Evolutionary conservation across 2,329 filamentous ascomycete genomes (phyloP).

Genomic region (Purpureocillium lavendulum): DNA sequence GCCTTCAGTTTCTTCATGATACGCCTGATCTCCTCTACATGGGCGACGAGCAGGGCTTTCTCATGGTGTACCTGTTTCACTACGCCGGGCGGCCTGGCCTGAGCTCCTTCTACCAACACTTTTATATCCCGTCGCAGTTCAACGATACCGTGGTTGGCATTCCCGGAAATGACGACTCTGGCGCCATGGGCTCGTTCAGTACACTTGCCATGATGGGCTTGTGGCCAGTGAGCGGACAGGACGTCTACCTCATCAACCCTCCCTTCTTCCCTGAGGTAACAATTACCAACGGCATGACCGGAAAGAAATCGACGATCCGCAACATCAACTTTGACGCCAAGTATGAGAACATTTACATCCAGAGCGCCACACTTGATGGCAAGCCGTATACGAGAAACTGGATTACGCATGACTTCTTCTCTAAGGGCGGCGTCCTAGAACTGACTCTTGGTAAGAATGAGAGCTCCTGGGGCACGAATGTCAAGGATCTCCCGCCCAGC

Average conservation of each 20-base stretch:
- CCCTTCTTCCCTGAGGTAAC: slow-evolving; percentile 41
- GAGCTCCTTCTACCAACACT: slow-evolving; percentile 45
- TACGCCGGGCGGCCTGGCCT: slow-evolving; percentile 57
- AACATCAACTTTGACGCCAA: slow-evolving; percentile 27
- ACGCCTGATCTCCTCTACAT: slow-evolving; percentile 57
- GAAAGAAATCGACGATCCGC: slow-evolving; percentile 20
- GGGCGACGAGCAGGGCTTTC: slow-evolving; percentile 51
- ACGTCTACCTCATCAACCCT: slow-evolving; percentile 42
- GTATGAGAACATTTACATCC: slow-evolving; percentile 48
- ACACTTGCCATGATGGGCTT: slow-evolving; percentile 43
- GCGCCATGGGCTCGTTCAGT: slow-evolving; percentile 45
- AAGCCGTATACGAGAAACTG: slow-evolving; percentile 47
- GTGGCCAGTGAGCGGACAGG: slow-evolving; percentile 45
- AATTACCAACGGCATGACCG: slow-evolving; percentile 18
- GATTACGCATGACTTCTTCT: slow-evolving; percentile 52
- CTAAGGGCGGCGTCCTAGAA: slow-evolving; percentile 48
- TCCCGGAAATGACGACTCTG: slow-evolving; percentile 45
- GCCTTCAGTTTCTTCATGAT: slow-evolving; percentile 57
- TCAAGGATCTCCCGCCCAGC: too few species aligned
- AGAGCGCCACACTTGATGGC: slow-evolving; percentile 49
- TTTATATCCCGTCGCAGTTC: slow-evolving; percentile 61
- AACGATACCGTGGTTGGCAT: slow-evolving; percentile 54
- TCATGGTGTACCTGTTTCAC: slow-evolving; percentile 50
- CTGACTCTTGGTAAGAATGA: slow-evolving; percentile 43
- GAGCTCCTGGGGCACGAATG: slow-evolving; percentile 19